A percentile compares a stretch with the other conserved stretches of the same genome.
phyloP scores from a whole-genome alignment of 768 basidiomycete genomes.

The Rhodotorula paludigena region DNA sequence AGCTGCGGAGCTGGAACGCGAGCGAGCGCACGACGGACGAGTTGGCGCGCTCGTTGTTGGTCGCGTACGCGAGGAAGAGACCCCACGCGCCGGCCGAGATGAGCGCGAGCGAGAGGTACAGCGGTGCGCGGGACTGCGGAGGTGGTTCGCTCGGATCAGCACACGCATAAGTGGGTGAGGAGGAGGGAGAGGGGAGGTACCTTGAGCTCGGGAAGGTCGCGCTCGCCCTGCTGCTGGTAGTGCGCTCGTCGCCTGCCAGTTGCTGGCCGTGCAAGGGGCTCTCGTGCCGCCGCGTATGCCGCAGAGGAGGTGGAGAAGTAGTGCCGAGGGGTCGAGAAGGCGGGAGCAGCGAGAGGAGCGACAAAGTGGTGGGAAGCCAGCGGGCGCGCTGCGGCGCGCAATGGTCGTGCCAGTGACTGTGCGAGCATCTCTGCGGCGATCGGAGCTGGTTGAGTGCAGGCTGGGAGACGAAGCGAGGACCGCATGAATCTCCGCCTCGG shows the following conservation, averaged over 20 bases:
- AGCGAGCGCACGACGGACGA: constrained; percentile 31
- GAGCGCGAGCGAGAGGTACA: constrained; percentile 32
- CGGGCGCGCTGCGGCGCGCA: too few relatives aligned
- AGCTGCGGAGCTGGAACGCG: constrained; percentile 32
- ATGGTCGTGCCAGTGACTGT: too few relatives aligned
- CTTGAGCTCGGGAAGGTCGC: constrained; percentile 18
- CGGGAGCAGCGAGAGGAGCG: too few relatives aligned
- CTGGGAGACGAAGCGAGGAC: too few relatives aligned
- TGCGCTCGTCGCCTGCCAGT: not conserved
- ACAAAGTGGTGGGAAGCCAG: too few relatives aligned
- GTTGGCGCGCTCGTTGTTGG: constrained; percentile 39
- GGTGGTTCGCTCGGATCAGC: not conserved
- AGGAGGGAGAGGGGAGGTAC: not conserved
- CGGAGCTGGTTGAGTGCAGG: too few relatives aligned
- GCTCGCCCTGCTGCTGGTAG: not conserved
- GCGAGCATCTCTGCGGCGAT: too few relatives aligned
- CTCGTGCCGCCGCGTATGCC: not conserved
- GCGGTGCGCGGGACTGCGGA: constrained; percentile 29
- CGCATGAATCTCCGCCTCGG: too few relatives aligned
- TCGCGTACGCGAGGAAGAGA: constrained; percentile 36
- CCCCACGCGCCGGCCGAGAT: constrained; percentile 23
- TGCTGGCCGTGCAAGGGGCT: not conserved
- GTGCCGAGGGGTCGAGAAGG: too few relatives aligned
- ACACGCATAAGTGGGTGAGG: not conserved
- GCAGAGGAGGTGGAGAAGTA: not conserved